These are phyloP conservation scores for Mariannaea elegans DNA, from an alignment of 2,329 filamentous ascomycete genomes.

Conservation along the genomic window DNA sequence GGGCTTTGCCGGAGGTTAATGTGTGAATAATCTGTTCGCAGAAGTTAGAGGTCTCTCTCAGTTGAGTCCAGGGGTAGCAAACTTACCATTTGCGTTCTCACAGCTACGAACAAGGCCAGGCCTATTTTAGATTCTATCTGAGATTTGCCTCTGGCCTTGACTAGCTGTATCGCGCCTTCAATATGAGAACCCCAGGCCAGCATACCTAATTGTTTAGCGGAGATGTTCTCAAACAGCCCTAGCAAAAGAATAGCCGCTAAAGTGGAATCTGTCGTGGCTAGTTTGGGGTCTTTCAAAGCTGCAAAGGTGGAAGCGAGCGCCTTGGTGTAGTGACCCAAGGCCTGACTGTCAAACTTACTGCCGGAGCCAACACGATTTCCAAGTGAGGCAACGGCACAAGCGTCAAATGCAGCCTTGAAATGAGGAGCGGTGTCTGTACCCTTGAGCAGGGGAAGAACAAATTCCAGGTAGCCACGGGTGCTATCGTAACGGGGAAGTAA, in stretches of 20 bases:
- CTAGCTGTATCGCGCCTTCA: conserved; percentile 70
- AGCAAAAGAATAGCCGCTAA: conserved; percentile 68
- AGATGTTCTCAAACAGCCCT: conserved; percentile 69
- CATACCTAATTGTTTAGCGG: conserved; percentile 61
- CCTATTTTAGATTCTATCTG: conserved; percentile 64
- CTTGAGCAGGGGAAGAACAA: conserved; percentile 64
- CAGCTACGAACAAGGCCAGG: conserved; percentile 64
- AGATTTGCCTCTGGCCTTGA: conserved; percentile 64
- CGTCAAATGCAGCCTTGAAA: conserved; percentile 65
- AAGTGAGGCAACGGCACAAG: conserved; percentile 66
- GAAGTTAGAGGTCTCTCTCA: conserved; percentile 12
- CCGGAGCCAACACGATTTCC: conserved; percentile 57
- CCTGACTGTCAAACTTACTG: conserved; percentile 47
- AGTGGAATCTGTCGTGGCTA: conserved; percentile 63
- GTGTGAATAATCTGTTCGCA: conserved; percentile 63
- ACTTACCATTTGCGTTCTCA: conserved; percentile 68
- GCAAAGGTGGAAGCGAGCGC: conserved; percentile 62
- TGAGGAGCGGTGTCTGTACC: conserved; percentile 54
- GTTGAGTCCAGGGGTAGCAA: not conserved
- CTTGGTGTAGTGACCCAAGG: conserved; percentile 62
- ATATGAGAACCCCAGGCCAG: conserved; percentile 70
- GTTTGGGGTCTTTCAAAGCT: conserved; percentile 60
- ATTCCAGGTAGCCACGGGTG: conserved; percentile 66
- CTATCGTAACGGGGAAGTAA: conserved; percentile 60
- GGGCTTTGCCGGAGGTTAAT: conserved; percentile 61